These are phyloP conservation scores for Umbelopsis isabellina DNA, from an alignment of 192 early-diverging fungal genomes.

Conservation along the genomic window DNA sequence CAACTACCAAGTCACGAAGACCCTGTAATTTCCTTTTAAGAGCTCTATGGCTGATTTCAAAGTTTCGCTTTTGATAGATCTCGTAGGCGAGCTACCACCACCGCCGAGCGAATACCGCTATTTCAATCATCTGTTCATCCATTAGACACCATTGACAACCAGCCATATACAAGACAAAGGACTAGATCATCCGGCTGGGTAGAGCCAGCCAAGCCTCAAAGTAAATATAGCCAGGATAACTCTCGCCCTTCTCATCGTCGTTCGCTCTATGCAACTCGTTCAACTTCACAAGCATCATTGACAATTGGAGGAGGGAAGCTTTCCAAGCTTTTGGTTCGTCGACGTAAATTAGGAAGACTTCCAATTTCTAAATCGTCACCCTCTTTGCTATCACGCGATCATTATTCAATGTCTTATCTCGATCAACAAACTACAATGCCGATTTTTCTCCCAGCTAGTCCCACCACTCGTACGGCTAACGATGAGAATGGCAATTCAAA, in stretches of 20 bases:
- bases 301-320: background rate
- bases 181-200: background rate
- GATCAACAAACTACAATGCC: background rate
- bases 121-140: background rate
- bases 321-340: background rate
- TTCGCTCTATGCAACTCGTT: slow-evolving; percentile 11
- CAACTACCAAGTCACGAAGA: slow-evolving; percentile 1
- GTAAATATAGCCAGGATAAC: background rate
- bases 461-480: background rate
- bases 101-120: background rate
- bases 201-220: background rate
- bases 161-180: background rate
- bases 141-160: background rate
- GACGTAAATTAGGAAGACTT: background rate
- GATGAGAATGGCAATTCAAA: background rate
- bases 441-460: background rate
- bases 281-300: background rate
- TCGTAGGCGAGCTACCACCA: background rate
- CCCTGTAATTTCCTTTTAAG: slow-evolving; percentile 26
- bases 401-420: background rate
- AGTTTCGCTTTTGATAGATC: background rate
- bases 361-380: slow-evolving; percentile 9
- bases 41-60: slow-evolving; percentile 7
- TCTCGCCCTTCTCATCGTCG: background rate
- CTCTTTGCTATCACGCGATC: background rate